A percentile compares a stretch with the other conserved stretches of the same genome.
phyloP scores from a whole-genome alignment of 352 stramenopile species.

The Phytophthora colocasiae region DNA sequence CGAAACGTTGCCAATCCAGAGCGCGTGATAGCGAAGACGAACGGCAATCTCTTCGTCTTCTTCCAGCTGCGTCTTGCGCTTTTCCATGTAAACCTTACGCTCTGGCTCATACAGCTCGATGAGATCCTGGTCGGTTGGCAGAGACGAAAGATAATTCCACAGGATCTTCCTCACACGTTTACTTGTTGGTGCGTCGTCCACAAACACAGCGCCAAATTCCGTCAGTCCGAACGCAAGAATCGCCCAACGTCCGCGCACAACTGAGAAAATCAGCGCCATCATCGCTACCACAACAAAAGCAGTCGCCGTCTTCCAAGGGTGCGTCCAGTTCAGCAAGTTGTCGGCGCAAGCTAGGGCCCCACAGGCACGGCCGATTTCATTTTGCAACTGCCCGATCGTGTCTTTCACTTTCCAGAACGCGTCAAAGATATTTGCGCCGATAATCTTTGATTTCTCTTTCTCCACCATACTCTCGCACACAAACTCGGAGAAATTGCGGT shows the following conservation, averaged over 20 bases:
- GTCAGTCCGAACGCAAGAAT: constrained; percentile 76
- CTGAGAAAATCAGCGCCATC: constrained; percentile 63
- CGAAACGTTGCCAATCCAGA: constrained; percentile 68
- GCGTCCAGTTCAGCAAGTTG: constrained; percentile 90
- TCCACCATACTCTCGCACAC: constrained; percentile 73
- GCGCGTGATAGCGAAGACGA: constrained; percentile 70
- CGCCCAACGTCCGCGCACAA: constrained; percentile 77
- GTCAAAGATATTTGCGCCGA: constrained; percentile 77
- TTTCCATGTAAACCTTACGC: constrained; percentile 65
- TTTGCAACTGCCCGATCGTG: constrained; percentile 78
- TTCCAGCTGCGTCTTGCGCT: constrained; percentile 54
- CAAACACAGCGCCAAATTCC: constrained; percentile 81
- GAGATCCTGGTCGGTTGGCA: constrained; percentile 83
- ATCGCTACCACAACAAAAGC: constrained; percentile 62
- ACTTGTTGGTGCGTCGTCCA: constrained; percentile 80
- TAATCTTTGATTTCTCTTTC: constrained; percentile 73
- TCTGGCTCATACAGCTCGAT: constrained; percentile 79
- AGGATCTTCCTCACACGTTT: constrained; percentile 82
- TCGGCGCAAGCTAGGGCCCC: constrained; percentile 76
- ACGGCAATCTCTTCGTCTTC: constrained; percentile 52
- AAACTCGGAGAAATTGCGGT: constrained; percentile 74
- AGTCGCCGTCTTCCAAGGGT: constrained; percentile 85
- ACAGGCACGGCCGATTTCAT: constrained; percentile 73
- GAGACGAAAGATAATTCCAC: constrained; percentile 83
- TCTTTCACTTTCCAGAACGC: constrained; percentile 88